phyloP scores from a whole-genome alignment of 768 basidiomycete genomes.

The Amanita jacksonii region DNA sequence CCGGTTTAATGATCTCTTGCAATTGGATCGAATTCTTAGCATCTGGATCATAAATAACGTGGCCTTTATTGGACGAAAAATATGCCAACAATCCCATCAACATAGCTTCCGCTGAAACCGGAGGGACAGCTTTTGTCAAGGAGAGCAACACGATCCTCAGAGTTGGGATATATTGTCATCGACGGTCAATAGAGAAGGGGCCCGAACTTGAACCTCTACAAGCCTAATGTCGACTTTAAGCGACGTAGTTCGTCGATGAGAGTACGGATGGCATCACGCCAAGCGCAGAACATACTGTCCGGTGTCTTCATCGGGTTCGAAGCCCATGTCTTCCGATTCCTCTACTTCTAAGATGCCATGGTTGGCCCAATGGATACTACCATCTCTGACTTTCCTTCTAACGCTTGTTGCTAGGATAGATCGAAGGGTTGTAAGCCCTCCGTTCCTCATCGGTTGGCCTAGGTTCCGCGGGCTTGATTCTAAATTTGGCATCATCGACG shows the following conservation, averaged over 20 bases:
- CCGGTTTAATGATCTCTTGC: too few relatives aligned
- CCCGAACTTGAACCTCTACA: constrained; percentile 1
- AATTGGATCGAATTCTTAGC: too few relatives aligned
- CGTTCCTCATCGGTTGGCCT: neutral
- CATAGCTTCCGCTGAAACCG: constrained; percentile 1
- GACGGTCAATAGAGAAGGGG: neutral
- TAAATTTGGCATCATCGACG: neutral
- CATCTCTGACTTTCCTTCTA: neutral
- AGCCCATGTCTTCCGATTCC: neutral
- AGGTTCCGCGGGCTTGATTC: neutral
- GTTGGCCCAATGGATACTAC: neutral
- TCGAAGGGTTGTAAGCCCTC: constrained; percentile 1
- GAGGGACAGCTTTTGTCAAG: neutral
- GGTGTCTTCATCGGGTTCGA: neutral
- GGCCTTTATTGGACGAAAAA: neutral
- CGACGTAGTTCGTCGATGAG: neutral
- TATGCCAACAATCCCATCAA: constrained; percentile 1
- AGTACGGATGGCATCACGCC: neutral
- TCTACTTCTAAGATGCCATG: neutral
- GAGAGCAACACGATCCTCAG: neutral
- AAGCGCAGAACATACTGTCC: constrained; percentile 3
- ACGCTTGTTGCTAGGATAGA: neutral
- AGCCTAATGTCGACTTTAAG: constrained; percentile 1
- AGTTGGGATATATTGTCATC: neutral
- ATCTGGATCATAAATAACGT: neutral